Percentiles rank a stretch among this genome's conserved stretches.
phyloP scores from a whole-genome alignment of 805 yeast species.

The Saccharomycopsis sp. region DNA sequence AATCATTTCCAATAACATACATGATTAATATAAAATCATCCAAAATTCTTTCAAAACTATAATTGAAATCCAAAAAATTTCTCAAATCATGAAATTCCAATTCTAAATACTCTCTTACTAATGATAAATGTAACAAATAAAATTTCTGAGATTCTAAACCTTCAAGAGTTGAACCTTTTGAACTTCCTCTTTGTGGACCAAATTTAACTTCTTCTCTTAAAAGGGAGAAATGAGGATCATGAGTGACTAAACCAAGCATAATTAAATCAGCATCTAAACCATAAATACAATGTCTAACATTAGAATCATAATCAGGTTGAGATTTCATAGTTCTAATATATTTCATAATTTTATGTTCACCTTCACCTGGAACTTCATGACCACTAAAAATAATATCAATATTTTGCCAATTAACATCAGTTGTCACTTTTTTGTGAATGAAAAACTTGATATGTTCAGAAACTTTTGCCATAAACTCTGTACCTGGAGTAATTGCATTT shows the following conservation, averaged over 20 bases:
- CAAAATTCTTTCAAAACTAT: conserved; percentile 76
- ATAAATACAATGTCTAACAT: conserved; percentile 85
- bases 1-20: conserved; percentile 96
- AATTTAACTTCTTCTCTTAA: conserved; percentile 93
- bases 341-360: conserved; percentile 96
- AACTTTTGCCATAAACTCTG: conserved; percentile 88
- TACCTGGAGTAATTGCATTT: conserved; percentile 92
- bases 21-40: conserved; percentile 89
- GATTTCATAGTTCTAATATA: conserved; percentile 72
- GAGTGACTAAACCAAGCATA: conserved; percentile 83
- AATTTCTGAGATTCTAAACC: conserved; percentile 71
- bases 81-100: conserved; percentile 71
- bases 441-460: conserved; percentile 76
- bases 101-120: conserved; percentile 84
- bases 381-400: conserved; percentile 75
- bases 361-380: conserved; percentile 97
- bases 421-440: conserved; percentile 77
- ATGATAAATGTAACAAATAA: conserved; percentile 70
- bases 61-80: conserved; percentile 50
- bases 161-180: conserved; percentile 27
- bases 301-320: conserved; percentile 63
- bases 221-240: conserved; percentile 91
- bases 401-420: conserved; percentile 79
- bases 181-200: conserved; percentile 38
- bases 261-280: conserved; percentile 96